Evolutionary conservation across 257 asterid species (phyloP), one percentile per base, ranked within the genome.

Genomic region (Galeopsis tetrahit): DNA sequence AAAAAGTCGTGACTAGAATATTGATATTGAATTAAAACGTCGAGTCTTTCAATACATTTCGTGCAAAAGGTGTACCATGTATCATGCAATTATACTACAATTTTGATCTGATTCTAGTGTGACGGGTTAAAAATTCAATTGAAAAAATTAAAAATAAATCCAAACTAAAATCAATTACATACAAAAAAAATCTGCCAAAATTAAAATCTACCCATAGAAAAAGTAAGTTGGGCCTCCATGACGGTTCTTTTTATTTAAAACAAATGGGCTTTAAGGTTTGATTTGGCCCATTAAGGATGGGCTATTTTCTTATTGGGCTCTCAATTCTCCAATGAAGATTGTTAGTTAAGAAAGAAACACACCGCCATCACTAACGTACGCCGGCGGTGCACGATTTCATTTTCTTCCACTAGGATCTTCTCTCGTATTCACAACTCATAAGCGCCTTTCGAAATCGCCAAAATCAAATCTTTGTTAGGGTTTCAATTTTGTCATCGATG

Each of bases 341-440:
- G 31, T 51, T 51, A 14, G 31, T 51, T 51, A 14, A 52, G 11
- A 13, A 49, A 49, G 28, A 13, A 49, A 49, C 1, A 5, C 10
- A 14, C 32, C 65, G 39, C n/a, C 35, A 33, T 14, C 3, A 7
- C 57, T 76, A 69, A 73, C 68, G 31, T 77, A 60, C 80, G 75
- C 78, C 2, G 70, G 79, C 17, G 60, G 82, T 61, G 79, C 71
- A 49, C 75, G 63, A 61, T 60, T 77, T 21, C 42, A 34, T 43
- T 35, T 61, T 44, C 60, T 63, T 33, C 56, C 36, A 58, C 73
- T 39, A 38, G 71, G 73, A 34, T 62, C 78, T 72, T 72, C 76
- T 28, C 55, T 65, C 48, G 13, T 21, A 1, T 14, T 28, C 76
- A 17, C 5, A 43, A 1, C 10, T 28, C 76, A 17, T 7, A 43